Percentiles rank a stretch among this genome's conserved stretches.
Conservation (phyloP, 768 basidiomycete species). For the Lactarius psammicola region DNA sequence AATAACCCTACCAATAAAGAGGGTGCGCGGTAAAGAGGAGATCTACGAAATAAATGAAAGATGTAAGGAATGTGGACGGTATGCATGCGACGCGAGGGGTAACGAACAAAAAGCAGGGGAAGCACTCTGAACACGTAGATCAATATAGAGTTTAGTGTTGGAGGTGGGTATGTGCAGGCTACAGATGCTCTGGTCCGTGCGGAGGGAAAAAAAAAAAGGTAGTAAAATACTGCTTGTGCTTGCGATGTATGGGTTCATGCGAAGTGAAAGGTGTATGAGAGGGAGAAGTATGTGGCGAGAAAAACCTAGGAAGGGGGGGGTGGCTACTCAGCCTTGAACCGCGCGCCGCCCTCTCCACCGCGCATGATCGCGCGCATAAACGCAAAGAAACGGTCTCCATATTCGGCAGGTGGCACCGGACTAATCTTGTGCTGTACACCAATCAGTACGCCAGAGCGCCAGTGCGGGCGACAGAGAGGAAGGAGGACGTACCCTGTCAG, state of each 20-base stretch:
- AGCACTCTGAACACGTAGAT: constrained; percentile 14
- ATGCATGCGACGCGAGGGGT: not conserved
- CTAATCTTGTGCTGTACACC: constrained; percentile 83
- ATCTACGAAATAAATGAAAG: constrained; percentile 9
- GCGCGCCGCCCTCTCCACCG: constrained; percentile 64
- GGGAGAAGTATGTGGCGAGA: not conserved
- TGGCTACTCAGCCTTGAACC: constrained; percentile 46
- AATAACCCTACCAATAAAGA: not conserved
- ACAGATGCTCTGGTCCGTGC: constrained; percentile 17
- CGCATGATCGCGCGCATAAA: constrained; percentile 88
- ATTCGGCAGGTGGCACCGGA: constrained; percentile 84
- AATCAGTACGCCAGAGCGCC: constrained; percentile 17
- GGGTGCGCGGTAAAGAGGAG: not conserved
- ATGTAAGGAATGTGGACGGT: constrained; percentile 9
- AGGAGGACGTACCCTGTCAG: constrained; percentile 72
- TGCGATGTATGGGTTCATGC: constrained; percentile 10
- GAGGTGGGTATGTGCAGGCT: constrained; percentile 16
- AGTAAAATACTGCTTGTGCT: constrained; percentile 3
- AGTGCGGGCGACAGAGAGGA: constrained; percentile 17
- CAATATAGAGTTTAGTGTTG: constrained; percentile 13
- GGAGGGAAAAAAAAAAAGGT: not conserved
- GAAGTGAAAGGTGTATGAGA: not conserved
- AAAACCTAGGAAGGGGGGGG: not conserved
- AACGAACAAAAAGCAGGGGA: constrained; percentile 4
- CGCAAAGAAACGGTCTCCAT: constrained; percentile 82